Conservation (phyloP, 768 basidiomycete species). For the Psilocybe azurescens region DNA sequence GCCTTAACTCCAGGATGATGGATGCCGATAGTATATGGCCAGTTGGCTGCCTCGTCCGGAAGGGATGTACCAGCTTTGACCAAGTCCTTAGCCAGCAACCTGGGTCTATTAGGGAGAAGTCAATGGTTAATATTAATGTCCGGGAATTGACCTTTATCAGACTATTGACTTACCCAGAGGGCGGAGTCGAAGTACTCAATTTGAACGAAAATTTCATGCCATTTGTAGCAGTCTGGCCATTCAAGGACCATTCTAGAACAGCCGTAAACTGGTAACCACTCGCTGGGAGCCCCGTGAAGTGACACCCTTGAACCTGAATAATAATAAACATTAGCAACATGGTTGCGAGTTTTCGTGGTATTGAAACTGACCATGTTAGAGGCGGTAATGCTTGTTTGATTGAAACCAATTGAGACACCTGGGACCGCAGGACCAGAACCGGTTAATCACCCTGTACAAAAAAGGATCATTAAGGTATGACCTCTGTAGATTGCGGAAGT, state of each 20-base stretch:
- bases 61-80: background rate
- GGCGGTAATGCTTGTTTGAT: background rate
- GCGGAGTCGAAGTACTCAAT: background rate
- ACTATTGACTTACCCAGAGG: background rate
- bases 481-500: background rate
- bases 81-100: background rate
- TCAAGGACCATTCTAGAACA: background rate
- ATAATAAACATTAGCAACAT: too few relatives aligned
- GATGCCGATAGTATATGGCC: background rate
- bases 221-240: background rate
- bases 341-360: too few relatives aligned
- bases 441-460: background rate
- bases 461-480: background rate
- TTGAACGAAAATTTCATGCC: background rate
- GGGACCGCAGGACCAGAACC: background rate
- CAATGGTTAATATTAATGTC: too few relatives aligned
- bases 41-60: background rate
- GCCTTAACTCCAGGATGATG: background rate
- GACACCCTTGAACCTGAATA: background rate
- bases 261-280: background rate
- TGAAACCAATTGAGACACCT: background rate
- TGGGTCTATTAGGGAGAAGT: too few relatives aligned
- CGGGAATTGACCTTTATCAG: background rate
- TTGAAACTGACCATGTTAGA: background rate
- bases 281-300: slow-evolving; percentile 1